Evolutionary conservation across 2,329 filamentous ascomycete species (phyloP), one percentile per base, ranked within the genome.

Genomic region (Aspergillus texensis): DNA sequence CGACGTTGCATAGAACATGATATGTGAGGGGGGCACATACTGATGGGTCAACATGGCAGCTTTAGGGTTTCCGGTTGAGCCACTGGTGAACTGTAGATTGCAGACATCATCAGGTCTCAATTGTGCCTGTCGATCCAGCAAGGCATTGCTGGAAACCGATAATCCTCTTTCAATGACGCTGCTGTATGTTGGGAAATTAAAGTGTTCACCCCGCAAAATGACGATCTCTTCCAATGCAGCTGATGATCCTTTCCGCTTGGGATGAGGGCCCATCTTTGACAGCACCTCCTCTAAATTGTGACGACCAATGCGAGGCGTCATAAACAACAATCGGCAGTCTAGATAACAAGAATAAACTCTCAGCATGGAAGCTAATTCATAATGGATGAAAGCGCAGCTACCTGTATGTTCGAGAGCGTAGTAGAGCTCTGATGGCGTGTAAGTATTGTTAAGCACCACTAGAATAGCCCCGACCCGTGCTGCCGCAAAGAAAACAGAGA

Each of bases 381-480:
- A 28, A 30, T 30, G 2, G 6, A 45, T 2, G 21, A 52, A 1
- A 6, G 30, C 11, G 28, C 26, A 36, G 81, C 68, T 78, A 90
- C 88, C 87, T 19, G 89, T 88, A 72, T 93, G 91, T 60, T 85
- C 84, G 32, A 94, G 77, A 11, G 89, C 91, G 75, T 91, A 90
- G 74, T 88, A 84, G 55, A 90, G 88, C 77, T 94, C 91, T 1
- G 85, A 86, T 2, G 88, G 84, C 1, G 91, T 94, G 74, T 94
- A 94, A 0, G 91, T 94, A 78, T 93, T 94, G 79, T 94, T 94
- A 68, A 94, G 80, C 52, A 93, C 92, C 32, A 93, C 91, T 58
- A 93, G 81, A 53, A 90, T 88, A 54, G 85, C 88, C 11, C 89
- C 89, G 21, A 91, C 65, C 54, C 86, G 83, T 46, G 88, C 87